Conservation (phyloP, 345 rosid species). For the Pugionium dolabratum region DNA sequence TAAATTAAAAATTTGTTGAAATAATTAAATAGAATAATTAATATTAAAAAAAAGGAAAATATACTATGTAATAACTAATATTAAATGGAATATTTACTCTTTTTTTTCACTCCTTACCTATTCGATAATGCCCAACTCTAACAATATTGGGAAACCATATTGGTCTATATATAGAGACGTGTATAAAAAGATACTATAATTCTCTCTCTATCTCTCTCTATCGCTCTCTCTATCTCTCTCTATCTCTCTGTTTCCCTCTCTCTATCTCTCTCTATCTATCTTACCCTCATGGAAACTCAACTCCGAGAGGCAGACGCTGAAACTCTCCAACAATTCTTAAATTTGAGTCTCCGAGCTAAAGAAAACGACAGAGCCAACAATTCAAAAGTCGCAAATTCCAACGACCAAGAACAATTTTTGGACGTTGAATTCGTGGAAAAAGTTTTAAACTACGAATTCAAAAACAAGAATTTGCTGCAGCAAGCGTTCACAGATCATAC, state of each 20-base stretch:
- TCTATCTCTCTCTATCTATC: constrained; percentile 9
- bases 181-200: no score
- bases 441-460: constrained; percentile 52
- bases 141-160: no score
- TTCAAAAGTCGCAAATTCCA: background rate
- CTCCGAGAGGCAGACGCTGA: constrained; percentile 2
- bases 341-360: constrained; percentile 1
- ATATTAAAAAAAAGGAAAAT: no score
- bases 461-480: constrained; percentile 43
- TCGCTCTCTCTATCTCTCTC: no score
- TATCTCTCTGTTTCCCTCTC: background rate
- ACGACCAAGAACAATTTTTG: constrained; percentile 10
- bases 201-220: no score
- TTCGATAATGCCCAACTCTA: no score
- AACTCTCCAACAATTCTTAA: background rate
- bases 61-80: no score
- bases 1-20: no score
- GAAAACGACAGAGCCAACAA: constrained; percentile 13
- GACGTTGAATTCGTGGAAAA: constrained; percentile 47
- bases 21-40: no score
- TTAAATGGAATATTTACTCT: no score
- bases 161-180: no score
- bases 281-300: constrained; percentile 11
- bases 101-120: no score
- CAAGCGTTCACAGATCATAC: constrained; percentile 62